Evolutionary conservation across 257 asterid species (phyloP).

Genomic region (Euphrasia confusa): DNA sequence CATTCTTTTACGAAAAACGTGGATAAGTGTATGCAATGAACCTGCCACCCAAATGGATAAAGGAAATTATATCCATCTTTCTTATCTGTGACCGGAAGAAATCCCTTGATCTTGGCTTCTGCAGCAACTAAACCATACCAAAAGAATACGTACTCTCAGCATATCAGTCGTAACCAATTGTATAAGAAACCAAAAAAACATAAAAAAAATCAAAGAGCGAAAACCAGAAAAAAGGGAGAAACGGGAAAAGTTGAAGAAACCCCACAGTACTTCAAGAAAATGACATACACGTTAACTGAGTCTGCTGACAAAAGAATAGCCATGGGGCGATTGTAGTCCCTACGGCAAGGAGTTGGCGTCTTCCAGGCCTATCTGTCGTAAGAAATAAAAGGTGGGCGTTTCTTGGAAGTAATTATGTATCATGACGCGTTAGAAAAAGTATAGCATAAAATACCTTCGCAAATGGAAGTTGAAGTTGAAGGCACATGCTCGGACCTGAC

Average conservation of each 20-base stretch:
- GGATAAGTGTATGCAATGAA: slow-evolving; percentile 17
- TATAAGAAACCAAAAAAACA: not conserved
- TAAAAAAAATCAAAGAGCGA: not conserved
- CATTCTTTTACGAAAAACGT: not conserved
- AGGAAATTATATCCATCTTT: slow-evolving; percentile 79
- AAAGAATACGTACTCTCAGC: slow-evolving; percentile 28
- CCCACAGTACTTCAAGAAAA: not conserved
- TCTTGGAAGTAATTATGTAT: not conserved
- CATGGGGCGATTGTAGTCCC: slow-evolving; percentile 55
- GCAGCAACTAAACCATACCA: slow-evolving; percentile 86
- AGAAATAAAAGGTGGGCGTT: slow-evolving; percentile 7
- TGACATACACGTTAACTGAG: slow-evolving; percentile 54
- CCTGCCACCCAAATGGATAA: slow-evolving; percentile 98
- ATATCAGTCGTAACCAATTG: slow-evolving; percentile 28
- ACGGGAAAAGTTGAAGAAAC: not conserved
- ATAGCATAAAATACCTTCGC: no score
- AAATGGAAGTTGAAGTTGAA: slow-evolving; percentile 40
- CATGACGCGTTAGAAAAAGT: not conserved
- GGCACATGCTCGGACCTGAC: slow-evolving; percentile 46
- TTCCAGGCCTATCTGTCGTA: slow-evolving; percentile 48
- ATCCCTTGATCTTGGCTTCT: slow-evolving; percentile 72
- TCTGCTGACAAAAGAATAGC: slow-evolving; percentile 44
- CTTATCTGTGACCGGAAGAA: slow-evolving; percentile 54
- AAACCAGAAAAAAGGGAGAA: not conserved
- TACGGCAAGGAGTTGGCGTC: slow-evolving; percentile 61